Conservation (phyloP, 192 early-diverging fungal species). For the Coemansia guatemalensis region DNA sequence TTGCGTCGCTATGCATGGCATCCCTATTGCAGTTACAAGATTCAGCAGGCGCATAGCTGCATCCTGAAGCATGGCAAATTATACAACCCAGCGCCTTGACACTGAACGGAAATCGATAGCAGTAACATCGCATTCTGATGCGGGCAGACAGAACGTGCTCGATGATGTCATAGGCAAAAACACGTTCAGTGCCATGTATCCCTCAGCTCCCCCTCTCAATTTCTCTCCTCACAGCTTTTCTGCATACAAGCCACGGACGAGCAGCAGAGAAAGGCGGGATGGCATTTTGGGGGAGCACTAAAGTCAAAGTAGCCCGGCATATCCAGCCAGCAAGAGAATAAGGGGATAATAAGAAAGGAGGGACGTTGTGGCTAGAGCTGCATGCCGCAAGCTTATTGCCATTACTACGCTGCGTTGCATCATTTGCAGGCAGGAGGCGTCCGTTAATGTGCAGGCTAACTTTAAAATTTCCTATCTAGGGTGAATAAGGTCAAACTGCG, state of each 20-base stretch:
- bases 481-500: neutral
- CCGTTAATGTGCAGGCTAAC: neutral
- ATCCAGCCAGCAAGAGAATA: neutral
- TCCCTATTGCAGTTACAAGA: neutral
- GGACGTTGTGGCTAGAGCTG: conserved; percentile 10
- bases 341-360: neutral
- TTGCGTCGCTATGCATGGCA: neutral
- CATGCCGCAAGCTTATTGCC: conserved; percentile 2
- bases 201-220: neutral
- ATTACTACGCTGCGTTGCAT: conserved; percentile 5
- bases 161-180: conserved; percentile 7
- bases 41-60: neutral
- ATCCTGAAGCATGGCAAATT: neutral
- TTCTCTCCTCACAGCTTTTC: neutral
- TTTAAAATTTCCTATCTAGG: neutral
- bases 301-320: neutral
- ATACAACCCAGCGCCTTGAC: neutral
- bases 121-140: neutral
- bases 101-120: neutral
- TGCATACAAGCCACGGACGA: conserved; percentile 6
- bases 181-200: neutral
- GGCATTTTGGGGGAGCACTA: neutral
- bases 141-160: neutral
- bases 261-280: neutral
- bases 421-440: conserved; percentile 8